These are phyloP conservation scores for Pilatotrama ljubarskyi DNA, from an alignment of 768 basidiomycete genomes.

Conservation along the genomic window DNA sequence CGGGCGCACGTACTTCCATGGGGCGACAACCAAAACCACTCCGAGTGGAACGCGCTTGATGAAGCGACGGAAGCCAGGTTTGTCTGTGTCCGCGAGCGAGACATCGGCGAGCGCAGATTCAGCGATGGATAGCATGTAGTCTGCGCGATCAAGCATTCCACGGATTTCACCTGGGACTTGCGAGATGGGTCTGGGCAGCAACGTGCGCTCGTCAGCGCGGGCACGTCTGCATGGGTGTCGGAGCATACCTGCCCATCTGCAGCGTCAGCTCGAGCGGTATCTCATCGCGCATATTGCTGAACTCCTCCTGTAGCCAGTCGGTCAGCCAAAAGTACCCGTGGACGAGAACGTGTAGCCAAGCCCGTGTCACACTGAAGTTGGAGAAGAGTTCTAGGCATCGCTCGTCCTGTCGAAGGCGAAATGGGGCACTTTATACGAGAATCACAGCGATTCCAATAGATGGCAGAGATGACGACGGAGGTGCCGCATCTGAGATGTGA, in stretches of 20 bases:
- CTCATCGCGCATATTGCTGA: slow-evolving; percentile 54
- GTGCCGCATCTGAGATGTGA: too few species aligned
- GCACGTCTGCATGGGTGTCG: neutral
- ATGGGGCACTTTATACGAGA: too few species aligned
- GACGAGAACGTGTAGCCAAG: too few species aligned
- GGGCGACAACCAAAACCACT: slow-evolving; percentile 83
- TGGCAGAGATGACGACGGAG: too few species aligned
- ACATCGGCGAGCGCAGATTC: slow-evolving; percentile 72
- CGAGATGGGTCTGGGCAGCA: slow-evolving; percentile 68
- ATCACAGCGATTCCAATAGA: too few species aligned
- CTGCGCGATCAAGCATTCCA: slow-evolving; percentile 79
- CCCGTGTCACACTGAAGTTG: too few species aligned
- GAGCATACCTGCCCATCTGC: slow-evolving; percentile 86
- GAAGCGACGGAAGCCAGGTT: slow-evolving; percentile 79
- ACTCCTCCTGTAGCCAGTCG: slow-evolving; percentile 42
- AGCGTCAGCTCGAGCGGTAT: slow-evolving; percentile 75
- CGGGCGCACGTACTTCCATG: slow-evolving; percentile 76
- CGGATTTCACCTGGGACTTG: slow-evolving; percentile 79
- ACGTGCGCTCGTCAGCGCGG: neutral
- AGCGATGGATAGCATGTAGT: slow-evolving; percentile 86
- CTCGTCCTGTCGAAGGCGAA: too few species aligned
- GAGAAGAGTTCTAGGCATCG: too few species aligned
- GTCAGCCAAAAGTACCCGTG: too few species aligned
- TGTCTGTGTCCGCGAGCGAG: slow-evolving; percentile 71
- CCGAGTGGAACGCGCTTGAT: slow-evolving; percentile 86